Evolutionary conservation across 2,329 filamentous ascomycete species (phyloP), one percentile per base, ranked within the genome.

Genomic region (Neoscytalidium dimidiatum): DNA sequence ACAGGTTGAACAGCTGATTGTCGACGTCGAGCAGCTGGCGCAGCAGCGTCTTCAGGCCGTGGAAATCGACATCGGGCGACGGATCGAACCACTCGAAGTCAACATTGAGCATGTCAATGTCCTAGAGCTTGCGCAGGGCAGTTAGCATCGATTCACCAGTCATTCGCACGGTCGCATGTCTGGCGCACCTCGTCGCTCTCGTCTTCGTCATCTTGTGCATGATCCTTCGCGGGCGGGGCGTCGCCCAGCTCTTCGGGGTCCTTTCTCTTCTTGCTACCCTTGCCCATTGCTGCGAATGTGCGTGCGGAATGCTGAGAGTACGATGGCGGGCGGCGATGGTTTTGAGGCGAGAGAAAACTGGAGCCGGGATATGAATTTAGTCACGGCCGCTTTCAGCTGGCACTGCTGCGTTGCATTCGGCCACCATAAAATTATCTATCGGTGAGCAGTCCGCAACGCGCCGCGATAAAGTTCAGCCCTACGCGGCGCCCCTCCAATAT

Each of bases 71-170:
- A 7, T 91, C 88, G 1, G 91, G 85, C 71, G 95, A 90, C 68
- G 94, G 96, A 80, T 97, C 96, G 82, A 98, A 99, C 91, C 93
- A 98, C 82, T 99, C 95, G 73, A 99, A 99, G 69, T 98, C 94
- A 65, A 98, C 93, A 75, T 98, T 90, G 69, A 99, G 88, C 77
- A 94, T 90, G 75, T 97, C 91, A 73, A 93, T 90, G 73, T 97
- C 92, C 92, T 96, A 66, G 23, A 44, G 35, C 43, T 65, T 58
- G 51, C 62, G 28, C 62, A 70, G 65, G 49, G 43, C 58, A 49
- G n/a, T 65, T 21, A 53, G 61, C 29, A 58, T 64, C 31, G 49
- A 17, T 41, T 33, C 41, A 69, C 68, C 60, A 43, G 19, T 17
- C 23, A 43, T 43, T 44, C 13, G 48, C 38, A 26, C 23, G 60